These are phyloP conservation scores for Bauhinia variegata DNA, from an alignment of 306 rosid genomes.

Conservation along the genomic window DNA sequence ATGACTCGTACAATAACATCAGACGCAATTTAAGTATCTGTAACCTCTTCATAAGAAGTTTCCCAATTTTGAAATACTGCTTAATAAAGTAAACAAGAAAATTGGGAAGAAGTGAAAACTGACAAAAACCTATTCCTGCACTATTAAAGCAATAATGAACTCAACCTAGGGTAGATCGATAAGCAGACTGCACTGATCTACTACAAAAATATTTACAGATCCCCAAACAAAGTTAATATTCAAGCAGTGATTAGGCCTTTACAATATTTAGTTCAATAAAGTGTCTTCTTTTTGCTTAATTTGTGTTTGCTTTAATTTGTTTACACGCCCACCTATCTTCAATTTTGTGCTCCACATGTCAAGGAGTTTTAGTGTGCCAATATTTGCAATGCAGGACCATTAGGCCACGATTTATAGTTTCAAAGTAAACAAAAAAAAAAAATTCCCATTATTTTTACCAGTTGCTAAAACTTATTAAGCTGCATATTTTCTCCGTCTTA, in stretches of 20 bases:
- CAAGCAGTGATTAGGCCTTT: constrained; percentile 2
- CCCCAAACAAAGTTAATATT: constrained; percentile 10
- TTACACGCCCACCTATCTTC: background rate
- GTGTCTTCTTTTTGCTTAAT: background rate
- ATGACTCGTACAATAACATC: constrained; percentile 1
- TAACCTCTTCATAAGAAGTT: background rate
- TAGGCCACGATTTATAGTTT: too few species aligned
- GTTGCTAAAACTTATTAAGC: background rate
- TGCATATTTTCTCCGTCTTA: constrained; percentile 11
- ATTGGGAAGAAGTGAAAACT: background rate
- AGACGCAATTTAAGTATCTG: background rate
- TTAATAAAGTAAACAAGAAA: background rate
- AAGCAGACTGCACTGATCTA: constrained; percentile 4
- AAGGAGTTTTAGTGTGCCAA: background rate
- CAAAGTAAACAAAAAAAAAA: background rate
- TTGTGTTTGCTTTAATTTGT: background rate
- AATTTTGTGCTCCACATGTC: background rate
- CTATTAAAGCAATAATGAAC: constrained; percentile 2
- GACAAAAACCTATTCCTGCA: background rate
- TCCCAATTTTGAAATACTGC: constrained; percentile 1
- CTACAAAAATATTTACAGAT: background rate
- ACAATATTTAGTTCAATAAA: background rate
- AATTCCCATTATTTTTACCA: constrained; percentile 7
- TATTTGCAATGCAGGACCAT: too few species aligned
- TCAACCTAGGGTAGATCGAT: constrained; percentile 8